A percentile compares a stretch with the other conserved stretches of the same genome.
phyloP scores from a whole-genome alignment of 2,329 filamentous ascomycete species.

The Aspergillus alliaceus region DNA sequence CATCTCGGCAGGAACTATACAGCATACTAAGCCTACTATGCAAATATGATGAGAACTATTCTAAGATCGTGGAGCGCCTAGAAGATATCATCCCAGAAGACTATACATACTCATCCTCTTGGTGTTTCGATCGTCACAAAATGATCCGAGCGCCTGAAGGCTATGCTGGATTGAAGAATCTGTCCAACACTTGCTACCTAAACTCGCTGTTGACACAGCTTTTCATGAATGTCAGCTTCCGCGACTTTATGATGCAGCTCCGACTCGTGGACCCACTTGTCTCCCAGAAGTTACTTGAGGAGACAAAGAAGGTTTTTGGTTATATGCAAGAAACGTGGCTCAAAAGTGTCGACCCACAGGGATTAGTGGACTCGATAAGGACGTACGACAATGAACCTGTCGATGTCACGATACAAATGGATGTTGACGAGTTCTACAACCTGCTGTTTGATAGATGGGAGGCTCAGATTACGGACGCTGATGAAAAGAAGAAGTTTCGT shows the following conservation, averaged over 20 bases:
- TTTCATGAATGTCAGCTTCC: slow-evolving; percentile 91
- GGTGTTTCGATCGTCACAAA: slow-evolving; percentile 64
- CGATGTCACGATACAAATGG: slow-evolving; percentile 90
- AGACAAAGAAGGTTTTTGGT: slow-evolving; percentile 80
- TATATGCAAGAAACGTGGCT: slow-evolving; percentile 80
- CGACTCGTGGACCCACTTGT: slow-evolving; percentile 55
- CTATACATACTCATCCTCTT: slow-evolving; percentile 63
- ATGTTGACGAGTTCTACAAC: slow-evolving; percentile 97
- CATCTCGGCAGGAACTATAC: slow-evolving; percentile 61
- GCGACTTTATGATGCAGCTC: slow-evolving; percentile 75
- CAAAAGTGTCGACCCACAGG: slow-evolving; percentile 70
- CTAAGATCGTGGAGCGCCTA: slow-evolving; percentile 54
- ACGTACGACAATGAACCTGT: slow-evolving; percentile 81
- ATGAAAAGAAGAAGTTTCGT: slow-evolving; percentile 72
- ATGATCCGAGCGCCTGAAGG: slow-evolving; percentile 74
- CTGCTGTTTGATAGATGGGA: slow-evolving; percentile 91
- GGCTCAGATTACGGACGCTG: slow-evolving; percentile 66
- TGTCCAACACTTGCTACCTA: slow-evolving; percentile 95
- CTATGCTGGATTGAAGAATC: slow-evolving; percentile 85
- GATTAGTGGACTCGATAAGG: slow-evolving; percentile 72
- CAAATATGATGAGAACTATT: slow-evolving; percentile 52
- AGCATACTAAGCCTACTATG: slow-evolving; percentile 60
- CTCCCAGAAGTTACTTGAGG: slow-evolving; percentile 67
- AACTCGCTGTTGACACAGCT: slow-evolving; percentile 93
- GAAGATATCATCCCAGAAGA: slow-evolving; percentile 54